Evolutionary conservation across 148 eudicot species (phyloP).

Genomic region (Rhododendron mucronatum): DNA sequence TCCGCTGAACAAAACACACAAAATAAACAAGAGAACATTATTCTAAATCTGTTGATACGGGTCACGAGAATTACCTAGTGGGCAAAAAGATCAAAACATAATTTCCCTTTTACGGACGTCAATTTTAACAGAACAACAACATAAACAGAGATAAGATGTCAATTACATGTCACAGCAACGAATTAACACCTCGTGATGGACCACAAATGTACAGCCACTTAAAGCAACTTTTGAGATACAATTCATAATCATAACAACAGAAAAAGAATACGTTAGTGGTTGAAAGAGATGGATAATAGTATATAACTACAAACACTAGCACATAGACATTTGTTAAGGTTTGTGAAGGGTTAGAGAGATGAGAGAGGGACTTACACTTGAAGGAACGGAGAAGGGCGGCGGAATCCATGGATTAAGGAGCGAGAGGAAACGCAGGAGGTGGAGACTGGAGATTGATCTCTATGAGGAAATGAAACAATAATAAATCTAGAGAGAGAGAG

Average conservation of each 20-base stretch:
- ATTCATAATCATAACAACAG: neutral
- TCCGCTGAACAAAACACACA: neutral
- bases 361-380: conserved; percentile 31
- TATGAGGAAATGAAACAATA: neutral
- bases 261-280: too few species aligned
- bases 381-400: conserved; percentile 44
- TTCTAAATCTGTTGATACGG: neutral
- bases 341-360: neutral
- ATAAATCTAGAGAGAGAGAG: neutral
- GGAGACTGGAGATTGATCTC: neutral
- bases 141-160: neutral
- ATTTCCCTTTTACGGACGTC: neutral
- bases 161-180: neutral
- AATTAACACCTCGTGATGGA: neutral
- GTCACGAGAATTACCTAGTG: neutral
- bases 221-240: neutral
- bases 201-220: neutral
- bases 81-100: neutral
- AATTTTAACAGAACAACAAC: neutral
- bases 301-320: neutral
- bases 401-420: conserved; percentile 42
- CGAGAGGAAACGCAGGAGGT: neutral
- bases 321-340: neutral
- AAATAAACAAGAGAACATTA: neutral
- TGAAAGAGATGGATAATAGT: neutral